phyloP scores from a whole-genome alignment of 345 rosid species.

The Camelina sativa region DNA sequence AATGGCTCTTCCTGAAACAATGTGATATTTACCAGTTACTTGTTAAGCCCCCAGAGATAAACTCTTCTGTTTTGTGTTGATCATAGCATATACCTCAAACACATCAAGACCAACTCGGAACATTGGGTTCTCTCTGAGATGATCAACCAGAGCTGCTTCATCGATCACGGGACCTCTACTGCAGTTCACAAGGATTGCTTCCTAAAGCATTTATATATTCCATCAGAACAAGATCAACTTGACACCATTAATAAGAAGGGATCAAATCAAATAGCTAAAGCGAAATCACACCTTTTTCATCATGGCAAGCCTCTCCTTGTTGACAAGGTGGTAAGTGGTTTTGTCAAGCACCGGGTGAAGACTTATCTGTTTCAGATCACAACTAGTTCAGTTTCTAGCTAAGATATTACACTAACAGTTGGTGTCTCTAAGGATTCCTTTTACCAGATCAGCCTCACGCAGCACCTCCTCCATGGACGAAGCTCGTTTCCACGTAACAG shows the following conservation, averaged over 20 bases:
- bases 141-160: constrained; percentile 90
- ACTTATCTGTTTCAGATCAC: constrained; percentile 68
- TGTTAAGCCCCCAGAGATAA: not conserved
- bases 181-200: constrained; percentile 94
- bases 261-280: not conserved
- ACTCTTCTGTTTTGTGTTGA: not conserved
- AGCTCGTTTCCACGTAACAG: constrained; percentile 94
- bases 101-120: constrained; percentile 99
- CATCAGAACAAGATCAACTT: constrained; percentile 11
- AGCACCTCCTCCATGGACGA: constrained; percentile 89
- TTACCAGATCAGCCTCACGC: constrained; percentile 83
- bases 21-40: not conserved
- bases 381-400: constrained; percentile 27
- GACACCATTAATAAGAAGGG: not conserved
- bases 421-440: not conserved
- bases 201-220: constrained; percentile 47
- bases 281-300: constrained; percentile 80
- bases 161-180: constrained; percentile 95
- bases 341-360: constrained; percentile 94
- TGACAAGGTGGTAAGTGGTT: constrained; percentile 93
- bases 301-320: constrained; percentile 84
- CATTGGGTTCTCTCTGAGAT: constrained; percentile 89
- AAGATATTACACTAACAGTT: constrained; percentile 5
- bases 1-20: constrained; percentile 81
- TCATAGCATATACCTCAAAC: constrained; percentile 63